These are phyloP conservation scores for Sechiopsis laciniata DNA, from an alignment of 306 rosid species.

Conservation along the genomic window DNA sequence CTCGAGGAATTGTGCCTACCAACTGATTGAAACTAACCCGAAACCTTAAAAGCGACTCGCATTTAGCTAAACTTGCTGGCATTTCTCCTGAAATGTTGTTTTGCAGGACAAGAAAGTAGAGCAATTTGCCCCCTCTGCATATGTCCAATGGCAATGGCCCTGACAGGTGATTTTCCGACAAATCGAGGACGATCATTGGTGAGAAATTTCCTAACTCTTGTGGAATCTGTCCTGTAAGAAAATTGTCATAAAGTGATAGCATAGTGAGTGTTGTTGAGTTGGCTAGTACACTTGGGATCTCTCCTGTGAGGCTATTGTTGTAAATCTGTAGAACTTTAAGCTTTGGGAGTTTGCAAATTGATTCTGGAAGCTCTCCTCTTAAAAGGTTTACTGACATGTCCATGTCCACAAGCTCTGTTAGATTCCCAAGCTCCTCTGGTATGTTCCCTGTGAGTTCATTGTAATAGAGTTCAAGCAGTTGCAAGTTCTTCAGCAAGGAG, in stretches of 20 bases:
- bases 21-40: constrained; percentile 63
- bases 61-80: constrained; percentile 54
- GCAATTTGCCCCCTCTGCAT: constrained; percentile 57
- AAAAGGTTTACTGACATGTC: constrained; percentile 86
- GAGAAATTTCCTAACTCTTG: constrained; percentile 58
- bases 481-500: constrained; percentile 57
- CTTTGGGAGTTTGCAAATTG: constrained; percentile 63
- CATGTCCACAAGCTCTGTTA: constrained; percentile 59
- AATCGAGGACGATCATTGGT: constrained; percentile 55
- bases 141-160: constrained; percentile 78
- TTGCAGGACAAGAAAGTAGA: constrained; percentile 62
- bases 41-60: constrained; percentile 62
- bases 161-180: constrained; percentile 69
- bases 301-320: constrained; percentile 80
- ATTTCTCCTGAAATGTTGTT: constrained; percentile 66
- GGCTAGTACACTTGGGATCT: constrained; percentile 59
- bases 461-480: constrained; percentile 77
- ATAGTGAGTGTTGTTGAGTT: constrained; percentile 56
- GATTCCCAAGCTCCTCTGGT: constrained; percentile 76
- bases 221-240: constrained; percentile 59
- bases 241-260: constrained; percentile 74
- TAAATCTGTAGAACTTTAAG: constrained; percentile 77
- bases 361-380: constrained; percentile 60
- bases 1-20: constrained; percentile 63
- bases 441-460: constrained; percentile 61